Evolutionary conservation across 2,329 filamentous ascomycete species (phyloP).

Genomic region (Phaeosphaeria sp.): DNA sequence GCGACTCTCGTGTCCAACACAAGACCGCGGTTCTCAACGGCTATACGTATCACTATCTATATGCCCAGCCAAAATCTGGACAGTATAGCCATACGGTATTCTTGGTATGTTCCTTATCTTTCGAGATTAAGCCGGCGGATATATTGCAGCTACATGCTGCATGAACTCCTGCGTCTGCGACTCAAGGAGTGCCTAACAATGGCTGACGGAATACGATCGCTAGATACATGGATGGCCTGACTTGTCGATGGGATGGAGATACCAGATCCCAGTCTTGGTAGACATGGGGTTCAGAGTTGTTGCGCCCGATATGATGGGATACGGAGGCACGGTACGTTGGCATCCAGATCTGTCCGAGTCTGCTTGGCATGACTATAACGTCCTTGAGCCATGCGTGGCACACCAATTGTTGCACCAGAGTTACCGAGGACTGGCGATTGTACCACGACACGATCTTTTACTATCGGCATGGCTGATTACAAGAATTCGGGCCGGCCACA

Average conservation of each 20-base stretch:
- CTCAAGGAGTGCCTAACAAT: neutral
- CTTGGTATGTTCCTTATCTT: constrained; percentile 50
- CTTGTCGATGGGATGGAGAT: constrained; percentile 83
- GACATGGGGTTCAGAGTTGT: constrained; percentile 79
- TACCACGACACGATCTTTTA: neutral
- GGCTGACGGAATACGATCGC: neutral
- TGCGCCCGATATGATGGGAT: constrained; percentile 86
- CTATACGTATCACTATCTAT: constrained; percentile 71
- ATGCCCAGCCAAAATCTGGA: constrained; percentile 54
- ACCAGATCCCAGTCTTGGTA: constrained; percentile 80
- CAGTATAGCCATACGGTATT: constrained; percentile 61
- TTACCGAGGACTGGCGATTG: neutral
- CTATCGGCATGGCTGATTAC: neutral
- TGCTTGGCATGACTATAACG: neutral
- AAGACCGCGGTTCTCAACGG: constrained; percentile 70
- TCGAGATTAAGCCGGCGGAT: constrained; percentile 23
- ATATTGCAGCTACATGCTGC: constrained; percentile 5
- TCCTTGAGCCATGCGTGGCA: neutral
- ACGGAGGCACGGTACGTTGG: constrained; percentile 70
- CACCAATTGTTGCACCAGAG: neutral
- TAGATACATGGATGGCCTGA: constrained; percentile 84
- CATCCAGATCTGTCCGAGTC: neutral
- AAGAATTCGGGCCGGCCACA: neutral
- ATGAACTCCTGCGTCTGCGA: constrained; percentile 1
- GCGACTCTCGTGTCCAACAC: constrained; percentile 71